Base-by-base conservation (phyloP, 2,329 filamentous ascomycete genomes). In the Fusarium hostae region DNA sequence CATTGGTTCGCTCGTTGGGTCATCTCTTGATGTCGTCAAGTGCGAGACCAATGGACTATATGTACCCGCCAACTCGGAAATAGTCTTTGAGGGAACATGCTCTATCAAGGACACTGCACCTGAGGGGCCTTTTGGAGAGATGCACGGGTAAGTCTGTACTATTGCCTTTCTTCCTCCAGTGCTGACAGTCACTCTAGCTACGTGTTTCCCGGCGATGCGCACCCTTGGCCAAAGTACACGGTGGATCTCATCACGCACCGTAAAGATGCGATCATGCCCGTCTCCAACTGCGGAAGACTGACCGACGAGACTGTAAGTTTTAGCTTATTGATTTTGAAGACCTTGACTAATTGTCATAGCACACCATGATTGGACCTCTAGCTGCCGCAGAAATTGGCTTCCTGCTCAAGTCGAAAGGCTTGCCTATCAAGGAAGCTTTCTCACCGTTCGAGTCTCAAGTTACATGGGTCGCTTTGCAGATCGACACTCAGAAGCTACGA, bases 401-500 rank as follows among this genome's bases (percentile, higher is more conserved):
- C 6, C 56, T 72, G 5, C 61, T 65, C 4, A 57, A 47, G 34
- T 40, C 59, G 26, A 59, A 78, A 10, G 79, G 76, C 3, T 76
- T 87, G 2, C 85, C 85, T 0, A 77, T 87, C 45, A 81, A 69
- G 3, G 82, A 86, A 16, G 81, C 81, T 1, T 84, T 82, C 59
- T 69, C 84, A 0, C 84, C 83, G 0, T 83, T 85, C 43, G 84
- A 86, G 63, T 80, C 83, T 1, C 82, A 85, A 64, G 84, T 82
- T 0, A 86, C 81, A 1, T 87, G 85, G 85, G 79, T 80, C 1
- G 84, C 79, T 0, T 68, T 91, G 72, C 85, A 89, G 63, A 84
- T 90, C 18, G 89, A 91, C 74, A 86, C 84, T 2, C 79, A 83
- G 15, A 87, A 86, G 73, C 83, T 91, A 10, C 84, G 85, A n/a